These are phyloP conservation scores for Candida sanyaensis DNA, from an alignment of 1,139 yeast genomes.

Conservation along the genomic window DNA sequence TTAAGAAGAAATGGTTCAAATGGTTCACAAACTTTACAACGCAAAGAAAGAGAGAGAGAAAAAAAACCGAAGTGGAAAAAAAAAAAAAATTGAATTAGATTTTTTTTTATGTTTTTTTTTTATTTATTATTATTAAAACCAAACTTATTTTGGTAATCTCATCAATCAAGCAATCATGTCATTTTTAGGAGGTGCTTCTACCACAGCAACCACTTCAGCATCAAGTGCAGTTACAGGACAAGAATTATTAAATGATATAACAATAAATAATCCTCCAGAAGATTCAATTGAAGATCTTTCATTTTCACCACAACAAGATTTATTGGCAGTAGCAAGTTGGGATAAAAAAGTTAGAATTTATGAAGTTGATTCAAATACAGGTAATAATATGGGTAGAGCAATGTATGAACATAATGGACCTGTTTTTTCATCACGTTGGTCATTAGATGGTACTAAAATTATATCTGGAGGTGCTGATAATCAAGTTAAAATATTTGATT, in stretches of 20 bases:
- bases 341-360: slow-evolving; percentile 93
- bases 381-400: slow-evolving; percentile 82
- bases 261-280: slow-evolving; percentile 84
- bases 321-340: slow-evolving; percentile 86
- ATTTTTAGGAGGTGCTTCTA: slow-evolving; percentile 24
- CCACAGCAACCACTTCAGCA: slow-evolving; percentile 17
- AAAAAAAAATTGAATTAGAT: neutral
- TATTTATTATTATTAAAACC: too few species aligned
- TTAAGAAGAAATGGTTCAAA: neutral
- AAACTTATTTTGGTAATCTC: neutral
- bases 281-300: slow-evolving; percentile 87
- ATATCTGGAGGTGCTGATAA: slow-evolving; percentile 94
- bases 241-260: slow-evolving; percentile 73
- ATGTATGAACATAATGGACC: slow-evolving; percentile 90
- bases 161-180: slow-evolving; percentile 23
- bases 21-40: neutral
- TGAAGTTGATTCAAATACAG: slow-evolving; percentile 71
- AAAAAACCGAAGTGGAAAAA: neutral
- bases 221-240: slow-evolving; percentile 57
- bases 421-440: slow-evolving; percentile 80
- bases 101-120: too few species aligned
- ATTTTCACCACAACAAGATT: slow-evolving; percentile 91
- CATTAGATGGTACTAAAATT: slow-evolving; percentile 82
- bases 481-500: slow-evolving; percentile 80
- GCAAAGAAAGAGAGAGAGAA: neutral